These are phyloP conservation scores for Picea glauca DNA, from an alignment of 75 land plant genomes.

Conservation along the genomic window DNA sequence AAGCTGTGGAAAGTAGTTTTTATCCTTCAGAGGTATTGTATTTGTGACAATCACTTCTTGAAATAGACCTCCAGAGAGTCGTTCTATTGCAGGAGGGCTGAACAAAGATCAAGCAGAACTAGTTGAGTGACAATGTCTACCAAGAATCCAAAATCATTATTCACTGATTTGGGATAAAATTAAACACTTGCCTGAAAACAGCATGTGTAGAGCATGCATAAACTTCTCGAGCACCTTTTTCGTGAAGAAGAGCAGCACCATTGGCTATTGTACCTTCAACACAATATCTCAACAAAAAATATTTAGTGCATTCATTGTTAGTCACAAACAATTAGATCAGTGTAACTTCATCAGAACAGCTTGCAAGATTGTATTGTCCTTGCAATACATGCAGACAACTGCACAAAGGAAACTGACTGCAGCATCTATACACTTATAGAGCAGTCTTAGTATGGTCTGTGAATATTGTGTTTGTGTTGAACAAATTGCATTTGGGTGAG, in stretches of 20 bases:
- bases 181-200: conserved; percentile 60
- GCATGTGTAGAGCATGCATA: conserved; percentile 92
- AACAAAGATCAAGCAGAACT: not conserved
- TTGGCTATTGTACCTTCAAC: conserved; percentile 76
- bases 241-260: conserved; percentile 73
- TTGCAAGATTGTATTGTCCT: not conserved
- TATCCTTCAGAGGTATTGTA: conserved; percentile 46
- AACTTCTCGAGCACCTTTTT: conserved; percentile 87
- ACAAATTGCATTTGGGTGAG: not conserved
- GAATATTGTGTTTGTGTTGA: not conserved
- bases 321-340: not conserved
- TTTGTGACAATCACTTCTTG: conserved; percentile 54
- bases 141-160: not conserved
- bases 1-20: conserved; percentile 50
- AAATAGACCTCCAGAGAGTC: conserved; percentile 47
- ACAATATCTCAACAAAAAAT: conserved; percentile 23
- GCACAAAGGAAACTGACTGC: not conserved
- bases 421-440: not conserved
- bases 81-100: conserved; percentile 58
- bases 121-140: not conserved
- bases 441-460: not conserved
- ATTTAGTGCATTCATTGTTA: not conserved
- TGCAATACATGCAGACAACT: not conserved
- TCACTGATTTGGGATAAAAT: not conserved
- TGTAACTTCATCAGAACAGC: not conserved